phyloP scores from a whole-genome alignment of 1,139 yeast species.

The Diutina sp. region DNA sequence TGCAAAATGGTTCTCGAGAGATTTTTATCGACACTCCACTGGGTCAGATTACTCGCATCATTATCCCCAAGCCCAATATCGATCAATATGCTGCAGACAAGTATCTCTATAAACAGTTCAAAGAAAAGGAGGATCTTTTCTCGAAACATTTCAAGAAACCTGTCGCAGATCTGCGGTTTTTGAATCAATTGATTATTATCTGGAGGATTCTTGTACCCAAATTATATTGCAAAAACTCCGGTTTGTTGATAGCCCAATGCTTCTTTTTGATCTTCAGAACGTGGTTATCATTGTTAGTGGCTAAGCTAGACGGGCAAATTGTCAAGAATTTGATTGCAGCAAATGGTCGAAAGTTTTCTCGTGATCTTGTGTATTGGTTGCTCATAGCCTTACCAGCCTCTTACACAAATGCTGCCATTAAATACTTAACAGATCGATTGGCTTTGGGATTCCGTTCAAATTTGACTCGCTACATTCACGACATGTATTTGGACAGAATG shows the following conservation, averaged over 20 bases:
- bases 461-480: conserved; percentile 78
- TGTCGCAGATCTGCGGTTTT: conserved; percentile 51
- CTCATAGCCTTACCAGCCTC: conserved; percentile 88
- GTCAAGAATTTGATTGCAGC: conserved; percentile 84
- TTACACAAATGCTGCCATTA: conserved; percentile 84
- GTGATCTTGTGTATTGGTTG: conserved; percentile 80
- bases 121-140: conserved; percentile 8
- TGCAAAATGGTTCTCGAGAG: conserved; percentile 43
- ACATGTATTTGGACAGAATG: conserved; percentile 69
- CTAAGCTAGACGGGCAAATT: conserved; percentile 84
- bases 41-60: conserved; percentile 26
- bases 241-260: conserved; percentile 58
- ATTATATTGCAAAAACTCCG: conserved; percentile 53
- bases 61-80: conserved; percentile 44
- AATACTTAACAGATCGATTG: conserved; percentile 63
- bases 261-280: conserved; percentile 71
- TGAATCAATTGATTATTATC: conserved; percentile 62
- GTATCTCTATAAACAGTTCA: conserved; percentile 43
- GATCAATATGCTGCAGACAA: conserved; percentile 62
- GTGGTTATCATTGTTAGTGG: conserved; percentile 75
- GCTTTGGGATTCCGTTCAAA: conserved; percentile 79
- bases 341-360: conserved; percentile 58
- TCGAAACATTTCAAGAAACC: conserved; percentile 12
- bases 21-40: conserved; percentile 42
- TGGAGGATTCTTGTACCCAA: conserved; percentile 78